Evolutionary conservation across 2,329 filamentous ascomycete species (phyloP).

Genomic region (Paecilomyces sp.): DNA sequence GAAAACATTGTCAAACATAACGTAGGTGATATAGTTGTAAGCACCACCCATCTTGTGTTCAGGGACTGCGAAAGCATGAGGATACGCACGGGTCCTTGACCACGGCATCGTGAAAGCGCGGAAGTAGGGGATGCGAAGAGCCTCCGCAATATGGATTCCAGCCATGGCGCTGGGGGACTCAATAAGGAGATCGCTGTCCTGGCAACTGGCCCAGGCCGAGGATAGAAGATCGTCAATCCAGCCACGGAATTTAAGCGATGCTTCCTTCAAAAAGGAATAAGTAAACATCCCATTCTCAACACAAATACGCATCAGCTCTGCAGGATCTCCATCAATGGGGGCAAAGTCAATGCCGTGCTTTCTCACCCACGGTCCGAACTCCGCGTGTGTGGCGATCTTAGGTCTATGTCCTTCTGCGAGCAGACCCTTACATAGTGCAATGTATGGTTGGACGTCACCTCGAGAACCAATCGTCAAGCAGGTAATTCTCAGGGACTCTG

Average conservation of each 20-base stretch:
- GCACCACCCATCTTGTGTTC: constrained; percentile 90
- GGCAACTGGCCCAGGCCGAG: constrained; percentile 75
- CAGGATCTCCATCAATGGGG: constrained; percentile 82
- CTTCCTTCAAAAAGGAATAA: constrained; percentile 79
- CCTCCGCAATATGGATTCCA: constrained; percentile 94
- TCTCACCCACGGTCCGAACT: constrained; percentile 84
- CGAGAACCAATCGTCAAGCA: constrained; percentile 94
- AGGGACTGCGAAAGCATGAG: constrained; percentile 90
- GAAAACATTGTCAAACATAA: constrained; percentile 94
- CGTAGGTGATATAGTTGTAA: constrained; percentile 92
- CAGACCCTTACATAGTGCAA: constrained; percentile 86
- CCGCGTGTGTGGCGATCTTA: constrained; percentile 82
- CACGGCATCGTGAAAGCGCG: constrained; percentile 98
- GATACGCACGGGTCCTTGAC: constrained; percentile 91
- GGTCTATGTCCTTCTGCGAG: constrained; percentile 79
- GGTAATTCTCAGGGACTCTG: constrained; percentile 71
- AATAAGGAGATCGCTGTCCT: constrained; percentile 82
- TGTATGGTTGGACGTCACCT: constrained; percentile 96
- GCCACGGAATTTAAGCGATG: constrained; percentile 78
- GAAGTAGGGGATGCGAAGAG: constrained; percentile 88
- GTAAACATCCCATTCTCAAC: constrained; percentile 98
- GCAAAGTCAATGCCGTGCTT: constrained; percentile 92
- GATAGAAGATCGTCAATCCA: constrained; percentile 87
- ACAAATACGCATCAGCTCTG: constrained; percentile 89
- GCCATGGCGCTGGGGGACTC: constrained; percentile 96